A percentile compares a stretch with the other conserved stretches of the same genome.
Conservation (phyloP, 768 basidiomycete species). For the Lentinula sp. region DNA sequence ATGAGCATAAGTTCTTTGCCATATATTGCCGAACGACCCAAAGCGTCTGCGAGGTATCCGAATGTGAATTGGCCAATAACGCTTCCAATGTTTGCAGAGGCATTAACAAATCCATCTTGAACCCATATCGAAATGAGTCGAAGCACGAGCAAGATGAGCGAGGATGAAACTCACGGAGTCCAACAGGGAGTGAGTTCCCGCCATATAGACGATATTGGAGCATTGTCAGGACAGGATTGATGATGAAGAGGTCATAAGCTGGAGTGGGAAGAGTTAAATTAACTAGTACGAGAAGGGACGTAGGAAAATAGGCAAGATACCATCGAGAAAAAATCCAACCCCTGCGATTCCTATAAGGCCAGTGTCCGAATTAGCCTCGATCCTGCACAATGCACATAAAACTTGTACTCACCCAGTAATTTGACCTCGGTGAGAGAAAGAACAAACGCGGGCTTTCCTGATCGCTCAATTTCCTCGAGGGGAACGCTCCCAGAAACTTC, state of each 20-base stretch:
- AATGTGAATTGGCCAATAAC: conserved; percentile 66
- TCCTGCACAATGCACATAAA: neutral
- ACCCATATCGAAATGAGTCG: neutral
- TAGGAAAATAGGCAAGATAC: conserved; percentile 25
- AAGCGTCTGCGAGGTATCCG: conserved; percentile 59
- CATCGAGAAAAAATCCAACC: conserved; percentile 69
- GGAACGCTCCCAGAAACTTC: neutral
- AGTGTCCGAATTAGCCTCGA: neutral
- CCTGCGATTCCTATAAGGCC: neutral
- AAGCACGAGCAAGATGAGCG: conserved; percentile 19
- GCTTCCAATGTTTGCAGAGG: conserved; percentile 65
- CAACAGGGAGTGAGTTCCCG: conserved; percentile 42
- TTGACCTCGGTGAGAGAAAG: conserved; percentile 44
- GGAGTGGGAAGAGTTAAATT: neutral
- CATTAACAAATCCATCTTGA: conserved; percentile 52
- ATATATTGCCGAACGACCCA: conserved; percentile 68
- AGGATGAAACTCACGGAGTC: conserved; percentile 29
- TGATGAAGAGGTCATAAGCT: conserved; percentile 71
- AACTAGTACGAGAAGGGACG: neutral
- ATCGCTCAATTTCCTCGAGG: neutral
- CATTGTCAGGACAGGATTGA: conserved; percentile 67
- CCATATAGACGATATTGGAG: conserved; percentile 59
- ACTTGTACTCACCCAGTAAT: conserved; percentile 52
- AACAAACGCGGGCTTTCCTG: conserved; percentile 26
- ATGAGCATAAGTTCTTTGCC: conserved; percentile 80